Evolutionary conservation across 768 basidiomycete species (phyloP).

Genomic region (Hericium coralloides): DNA sequence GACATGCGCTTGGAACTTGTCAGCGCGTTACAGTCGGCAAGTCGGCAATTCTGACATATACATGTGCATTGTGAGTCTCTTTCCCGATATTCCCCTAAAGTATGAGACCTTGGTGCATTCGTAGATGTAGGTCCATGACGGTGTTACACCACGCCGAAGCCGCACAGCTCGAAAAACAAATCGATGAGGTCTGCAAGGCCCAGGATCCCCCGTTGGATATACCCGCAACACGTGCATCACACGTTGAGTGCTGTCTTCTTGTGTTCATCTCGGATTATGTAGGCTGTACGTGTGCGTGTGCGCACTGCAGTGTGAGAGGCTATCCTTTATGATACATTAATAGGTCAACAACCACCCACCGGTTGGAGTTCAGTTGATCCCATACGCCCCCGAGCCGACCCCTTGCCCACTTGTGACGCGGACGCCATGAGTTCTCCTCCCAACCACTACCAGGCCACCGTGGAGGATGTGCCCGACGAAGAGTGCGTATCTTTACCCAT

Average conservation of each 20-base stretch:
- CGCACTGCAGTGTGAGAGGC: background rate
- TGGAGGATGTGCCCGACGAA: constrained; percentile 12
- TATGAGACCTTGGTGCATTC: too few relatives aligned
- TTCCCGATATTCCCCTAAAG: too few relatives aligned
- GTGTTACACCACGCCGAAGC: too few relatives aligned
- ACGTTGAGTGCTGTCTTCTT: constrained; percentile 8
- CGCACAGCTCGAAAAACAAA: too few relatives aligned
- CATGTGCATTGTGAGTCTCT: too few relatives aligned
- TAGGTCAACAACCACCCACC: background rate
- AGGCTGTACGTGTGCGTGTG: background rate
- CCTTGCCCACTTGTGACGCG: background rate
- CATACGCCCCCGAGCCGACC: background rate
- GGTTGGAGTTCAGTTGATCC: background rate
- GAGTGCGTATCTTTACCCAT: constrained; percentile 4
- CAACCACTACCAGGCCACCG: constrained; percentile 6
- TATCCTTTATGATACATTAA: background rate
- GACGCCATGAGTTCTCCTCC: background rate
- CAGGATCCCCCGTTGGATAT: background rate
- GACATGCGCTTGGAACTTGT: too few relatives aligned
- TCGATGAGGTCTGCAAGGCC: background rate
- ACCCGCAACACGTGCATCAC: constrained; percentile 12
- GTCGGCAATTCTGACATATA: too few relatives aligned
- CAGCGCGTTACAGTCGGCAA: too few relatives aligned
- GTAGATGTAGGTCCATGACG: too few relatives aligned
- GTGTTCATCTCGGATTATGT: background rate